Evolutionary conservation across 2,329 filamentous ascomycete species (phyloP).

Genomic region (Exophiala xenobiotica): DNA sequence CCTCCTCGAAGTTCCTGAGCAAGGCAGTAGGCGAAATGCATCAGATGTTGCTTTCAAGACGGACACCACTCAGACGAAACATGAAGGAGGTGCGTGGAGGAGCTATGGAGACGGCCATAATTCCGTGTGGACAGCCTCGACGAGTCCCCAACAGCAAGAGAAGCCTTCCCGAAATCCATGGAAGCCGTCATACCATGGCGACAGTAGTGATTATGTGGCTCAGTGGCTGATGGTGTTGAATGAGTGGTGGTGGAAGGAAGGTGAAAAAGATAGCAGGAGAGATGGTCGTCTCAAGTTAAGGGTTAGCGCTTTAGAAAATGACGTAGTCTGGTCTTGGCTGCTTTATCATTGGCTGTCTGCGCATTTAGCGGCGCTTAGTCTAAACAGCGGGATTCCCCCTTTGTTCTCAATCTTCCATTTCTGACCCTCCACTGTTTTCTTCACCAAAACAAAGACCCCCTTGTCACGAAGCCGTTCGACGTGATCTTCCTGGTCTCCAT

Average conservation of each 20-base stretch:
- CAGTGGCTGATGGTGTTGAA: not conserved
- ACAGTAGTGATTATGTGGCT: conserved; percentile 1
- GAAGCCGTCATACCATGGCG: too few relatives aligned
- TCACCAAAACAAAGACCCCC: too few relatives aligned
- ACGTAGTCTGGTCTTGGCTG: conserved; percentile 1
- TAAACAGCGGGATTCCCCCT: conserved; percentile 2
- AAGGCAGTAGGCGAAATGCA: not conserved
- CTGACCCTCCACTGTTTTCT: not conserved
- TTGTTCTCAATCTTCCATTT: conserved; percentile 4
- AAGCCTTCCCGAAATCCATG: too few relatives aligned
- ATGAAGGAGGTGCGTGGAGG: not conserved
- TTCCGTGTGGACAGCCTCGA: not conserved
- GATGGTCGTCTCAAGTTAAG: conserved; percentile 15
- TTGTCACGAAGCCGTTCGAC: too few relatives aligned
- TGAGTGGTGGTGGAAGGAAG: not conserved
- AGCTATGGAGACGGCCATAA: not conserved
- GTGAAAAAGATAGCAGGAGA: not conserved
- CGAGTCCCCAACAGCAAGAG: too few relatives aligned
- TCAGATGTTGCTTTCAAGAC: not conserved
- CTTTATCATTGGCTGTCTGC: not conserved
- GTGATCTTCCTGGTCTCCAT: too few relatives aligned
- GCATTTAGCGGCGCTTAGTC: not conserved
- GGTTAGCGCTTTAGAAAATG: conserved; percentile 1
- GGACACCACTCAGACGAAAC: not conserved
- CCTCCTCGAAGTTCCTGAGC: not conserved